phyloP scores from a whole-genome alignment of 495 filamentous ascomycete species.

The Neurospora tetrasperma region DNA sequence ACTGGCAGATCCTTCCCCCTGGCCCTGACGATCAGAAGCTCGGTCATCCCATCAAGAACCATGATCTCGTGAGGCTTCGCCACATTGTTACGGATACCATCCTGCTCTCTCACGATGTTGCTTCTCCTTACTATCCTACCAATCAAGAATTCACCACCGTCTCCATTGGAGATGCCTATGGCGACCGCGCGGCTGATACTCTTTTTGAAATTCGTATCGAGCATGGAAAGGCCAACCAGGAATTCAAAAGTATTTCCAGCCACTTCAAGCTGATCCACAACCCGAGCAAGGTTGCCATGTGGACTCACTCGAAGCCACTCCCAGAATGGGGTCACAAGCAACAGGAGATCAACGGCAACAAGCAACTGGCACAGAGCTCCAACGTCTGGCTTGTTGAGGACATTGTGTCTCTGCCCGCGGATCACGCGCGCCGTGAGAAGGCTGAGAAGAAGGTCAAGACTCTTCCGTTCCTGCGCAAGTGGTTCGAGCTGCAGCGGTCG shows the following conservation, averaged over 20 bases:
- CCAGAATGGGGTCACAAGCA: constrained; percentile 96
- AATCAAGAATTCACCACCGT: constrained; percentile 98
- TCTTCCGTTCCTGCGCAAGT: constrained; percentile 84
- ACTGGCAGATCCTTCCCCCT: constrained; percentile 85
- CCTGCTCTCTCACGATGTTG: constrained; percentile 92
- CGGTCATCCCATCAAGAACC: constrained; percentile 63
- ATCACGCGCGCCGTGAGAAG: constrained; percentile 60
- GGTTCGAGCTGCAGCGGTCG: constrained; percentile 89
- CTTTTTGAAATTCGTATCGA: constrained; percentile 90
- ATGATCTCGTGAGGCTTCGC: constrained; percentile 78
- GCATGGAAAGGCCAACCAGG: constrained; percentile 67
- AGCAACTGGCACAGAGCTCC: constrained; percentile 79
- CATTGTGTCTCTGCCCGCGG: constrained; percentile 62
- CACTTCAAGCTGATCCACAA: constrained; percentile 93
- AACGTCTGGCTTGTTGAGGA: constrained; percentile 94
- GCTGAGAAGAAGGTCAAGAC: constrained; percentile 67
- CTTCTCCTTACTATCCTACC: constrained; percentile 92
- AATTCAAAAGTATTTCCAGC: constrained; percentile 79
- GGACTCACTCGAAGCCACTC: constrained; percentile 88
- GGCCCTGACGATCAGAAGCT: constrained; percentile 39
- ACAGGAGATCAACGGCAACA: constrained; percentile 98
- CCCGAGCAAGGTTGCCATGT: constrained; percentile 94
- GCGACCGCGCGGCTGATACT: constrained; percentile 78
- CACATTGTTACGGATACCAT: constrained; percentile 81
- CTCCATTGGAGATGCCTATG: constrained; percentile 56